Percentiles rank a stretch among this genome's conserved stretches.
These are phyloP conservation scores for Paracoccidioides lutzii DNA, from an alignment of 2,329 filamentous ascomycete species.

Conservation along the genomic window DNA sequence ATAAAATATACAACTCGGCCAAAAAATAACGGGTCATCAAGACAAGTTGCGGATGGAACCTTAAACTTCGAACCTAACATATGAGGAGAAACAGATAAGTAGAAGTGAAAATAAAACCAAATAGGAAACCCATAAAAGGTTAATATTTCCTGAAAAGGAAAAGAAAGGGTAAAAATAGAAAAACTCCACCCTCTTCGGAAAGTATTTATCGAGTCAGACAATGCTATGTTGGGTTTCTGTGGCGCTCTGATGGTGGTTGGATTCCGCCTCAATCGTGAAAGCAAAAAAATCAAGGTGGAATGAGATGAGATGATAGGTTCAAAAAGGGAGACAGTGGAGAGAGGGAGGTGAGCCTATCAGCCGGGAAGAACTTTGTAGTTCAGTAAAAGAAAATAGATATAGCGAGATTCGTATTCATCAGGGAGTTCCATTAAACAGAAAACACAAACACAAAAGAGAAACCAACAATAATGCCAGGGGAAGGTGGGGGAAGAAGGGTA, in stretches of 20 bases:
- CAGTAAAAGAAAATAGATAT: not conserved
- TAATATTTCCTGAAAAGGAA: no score
- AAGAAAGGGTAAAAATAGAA: not conserved
- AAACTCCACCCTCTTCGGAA: not conserved
- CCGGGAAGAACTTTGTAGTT: no score
- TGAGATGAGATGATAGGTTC: not conserved
- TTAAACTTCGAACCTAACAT: no score
- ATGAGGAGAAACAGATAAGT: no score
- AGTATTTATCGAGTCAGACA: no score
- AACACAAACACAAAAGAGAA: not conserved
- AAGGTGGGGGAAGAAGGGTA: constrained; percentile 1
- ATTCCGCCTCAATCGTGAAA: not conserved
- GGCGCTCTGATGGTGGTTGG: no score
- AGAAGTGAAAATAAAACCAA: not conserved
- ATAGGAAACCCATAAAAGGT: not conserved
- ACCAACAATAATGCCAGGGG: not conserved
- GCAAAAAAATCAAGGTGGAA: not conserved
- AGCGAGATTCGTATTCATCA: not conserved
- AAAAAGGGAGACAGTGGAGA: no score
- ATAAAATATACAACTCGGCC: no score
- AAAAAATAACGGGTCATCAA: no score
- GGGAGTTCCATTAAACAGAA: not conserved
- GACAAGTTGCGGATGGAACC: no score
- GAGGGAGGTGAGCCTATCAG: no score
- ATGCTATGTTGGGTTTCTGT: no score